Percentiles rank a stretch among this genome's conserved stretches.
Conservation (phyloP, 768 basidiomycete species). For the Paxillus involutus region DNA sequence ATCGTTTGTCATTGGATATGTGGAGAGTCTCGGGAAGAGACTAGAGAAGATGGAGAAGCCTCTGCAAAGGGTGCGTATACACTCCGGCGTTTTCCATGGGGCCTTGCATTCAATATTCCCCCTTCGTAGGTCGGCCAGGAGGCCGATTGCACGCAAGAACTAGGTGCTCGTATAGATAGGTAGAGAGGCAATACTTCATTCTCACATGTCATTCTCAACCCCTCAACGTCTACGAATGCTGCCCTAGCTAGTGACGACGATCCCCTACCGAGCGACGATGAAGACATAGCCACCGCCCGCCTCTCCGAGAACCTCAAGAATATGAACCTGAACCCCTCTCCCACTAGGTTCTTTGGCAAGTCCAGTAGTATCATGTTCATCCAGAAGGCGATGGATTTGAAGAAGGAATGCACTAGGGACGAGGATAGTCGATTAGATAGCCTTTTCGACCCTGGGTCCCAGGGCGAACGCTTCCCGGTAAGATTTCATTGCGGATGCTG, state of each 20-base stretch:
- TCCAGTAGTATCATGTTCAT: constrained; percentile 43
- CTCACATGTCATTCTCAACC: constrained; percentile 12
- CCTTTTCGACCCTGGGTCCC: constrained; percentile 18
- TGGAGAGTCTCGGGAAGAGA: constrained; percentile 60
- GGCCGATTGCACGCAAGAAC: constrained; percentile 57
- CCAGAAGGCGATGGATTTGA: constrained; percentile 53
- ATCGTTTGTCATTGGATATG: constrained; percentile 41
- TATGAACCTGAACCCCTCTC: constrained; percentile 13
- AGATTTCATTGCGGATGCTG: constrained; percentile 13
- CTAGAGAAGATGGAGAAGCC: constrained; percentile 66
- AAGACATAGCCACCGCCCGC: constrained; percentile 19
- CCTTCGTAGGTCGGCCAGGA: constrained; percentile 60
- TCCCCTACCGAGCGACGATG: constrained; percentile 27
- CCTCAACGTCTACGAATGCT: constrained; percentile 9
- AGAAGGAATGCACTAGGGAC: constrained; percentile 50
- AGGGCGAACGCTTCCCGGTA: constrained; percentile 22
- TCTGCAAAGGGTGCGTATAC: constrained; percentile 45
- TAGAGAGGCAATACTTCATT: constrained; percentile 12
- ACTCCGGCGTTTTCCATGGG: neutral
- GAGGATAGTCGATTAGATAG: constrained; percentile 19
- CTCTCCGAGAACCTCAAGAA: constrained; percentile 26
- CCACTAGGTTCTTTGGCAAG: constrained; percentile 36
- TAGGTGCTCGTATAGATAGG: constrained; percentile 46
- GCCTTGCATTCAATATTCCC: neutral
- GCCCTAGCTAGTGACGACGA: constrained; percentile 14